phyloP scores from a whole-genome alignment of 2,329 filamentous ascomycete genomes.

The Fusarium domesticum region DNA sequence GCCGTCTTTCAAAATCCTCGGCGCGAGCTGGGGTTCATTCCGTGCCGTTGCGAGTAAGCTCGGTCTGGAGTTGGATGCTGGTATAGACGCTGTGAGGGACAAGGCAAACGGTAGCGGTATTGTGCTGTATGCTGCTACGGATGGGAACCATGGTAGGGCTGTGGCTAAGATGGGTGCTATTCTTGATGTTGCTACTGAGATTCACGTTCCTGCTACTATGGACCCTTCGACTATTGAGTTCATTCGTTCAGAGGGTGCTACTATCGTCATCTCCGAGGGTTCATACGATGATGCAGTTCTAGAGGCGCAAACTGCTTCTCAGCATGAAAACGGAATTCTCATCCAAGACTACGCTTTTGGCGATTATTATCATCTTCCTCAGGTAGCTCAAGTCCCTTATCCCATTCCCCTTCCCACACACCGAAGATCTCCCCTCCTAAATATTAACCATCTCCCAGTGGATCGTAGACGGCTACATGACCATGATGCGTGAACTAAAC shows the following conservation, averaged over 20 bases:
- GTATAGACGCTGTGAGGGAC: conserved; percentile 42
- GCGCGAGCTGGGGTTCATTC: conserved; percentile 71
- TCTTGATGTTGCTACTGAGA: conserved; percentile 51
- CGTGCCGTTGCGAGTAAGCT: conserved; percentile 51
- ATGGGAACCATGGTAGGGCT: conserved; percentile 75
- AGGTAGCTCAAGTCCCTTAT: too few species aligned
- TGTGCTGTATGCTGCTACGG: conserved; percentile 61
- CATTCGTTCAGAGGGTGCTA: conserved; percentile 62
- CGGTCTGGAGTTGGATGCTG: conserved; percentile 39
- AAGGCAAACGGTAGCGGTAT: conserved; percentile 33
- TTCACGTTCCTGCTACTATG: conserved; percentile 64
- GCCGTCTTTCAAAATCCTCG: conserved; percentile 75
- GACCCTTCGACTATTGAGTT: conserved; percentile 48
- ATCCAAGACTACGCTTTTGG: conserved; percentile 68
- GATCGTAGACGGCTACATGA: conserved; percentile 76
- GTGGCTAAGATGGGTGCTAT: conserved; percentile 65
- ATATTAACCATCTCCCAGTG: conserved; percentile 41
- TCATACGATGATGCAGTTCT: conserved; percentile 63
- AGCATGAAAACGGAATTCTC: conserved; percentile 47
- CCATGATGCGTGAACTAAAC: conserved; percentile 68
- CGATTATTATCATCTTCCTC: conserved; percentile 63
- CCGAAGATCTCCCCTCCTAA: too few species aligned
- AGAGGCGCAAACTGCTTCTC: conserved; percentile 44
- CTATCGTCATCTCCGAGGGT: conserved; percentile 52
- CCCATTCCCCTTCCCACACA: too few species aligned